A percentile compares a stretch with the other conserved stretches of the same genome.
Evolutionary conservation across 2,329 filamentous ascomycete genomes (phyloP).

Genomic region (Pezizomycotina sp.): DNA sequence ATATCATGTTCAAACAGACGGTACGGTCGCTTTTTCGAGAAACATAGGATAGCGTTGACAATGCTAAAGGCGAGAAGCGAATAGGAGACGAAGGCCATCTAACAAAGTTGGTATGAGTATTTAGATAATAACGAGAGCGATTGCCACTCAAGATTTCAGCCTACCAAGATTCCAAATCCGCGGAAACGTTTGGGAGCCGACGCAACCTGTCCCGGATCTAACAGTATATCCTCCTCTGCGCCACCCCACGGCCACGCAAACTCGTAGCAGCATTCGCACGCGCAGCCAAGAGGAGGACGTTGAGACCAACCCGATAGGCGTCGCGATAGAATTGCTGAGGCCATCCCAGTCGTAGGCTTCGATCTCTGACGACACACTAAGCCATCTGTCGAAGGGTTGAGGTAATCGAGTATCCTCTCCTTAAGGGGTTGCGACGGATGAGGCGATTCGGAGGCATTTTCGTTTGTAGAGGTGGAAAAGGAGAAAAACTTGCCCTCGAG

Average conservation of each 20-base stretch:
- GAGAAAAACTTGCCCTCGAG: constrained; percentile 1
- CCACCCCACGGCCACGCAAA: constrained; percentile 32
- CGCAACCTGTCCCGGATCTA: constrained; percentile 7
- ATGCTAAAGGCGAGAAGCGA: constrained; percentile 49
- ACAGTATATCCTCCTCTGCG: constrained; percentile 60
- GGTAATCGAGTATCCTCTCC: constrained; percentile 38
- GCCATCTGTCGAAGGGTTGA: constrained; percentile 73
- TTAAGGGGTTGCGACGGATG: constrained; percentile 5
- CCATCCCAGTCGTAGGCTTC: constrained; percentile 86
- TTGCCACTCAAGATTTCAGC: constrained; percentile 20
- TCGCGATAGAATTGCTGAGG: constrained; percentile 51
- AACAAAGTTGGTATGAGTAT: not conserved
- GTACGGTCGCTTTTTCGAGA: constrained; percentile 69
- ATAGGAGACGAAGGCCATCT: constrained; percentile 59
- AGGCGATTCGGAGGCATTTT: constrained; percentile 9
- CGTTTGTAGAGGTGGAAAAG: constrained; percentile 2
- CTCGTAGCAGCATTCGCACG: constrained; percentile 53
- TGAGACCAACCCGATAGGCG: constrained; percentile 60
- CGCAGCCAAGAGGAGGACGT: constrained; percentile 65
- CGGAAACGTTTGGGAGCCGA: not conserved
- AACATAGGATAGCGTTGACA: constrained; percentile 64
- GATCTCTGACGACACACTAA: constrained; percentile 85
- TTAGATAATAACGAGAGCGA: constrained; percentile 6
- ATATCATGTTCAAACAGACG: constrained; percentile 78
- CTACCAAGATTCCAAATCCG: constrained; percentile 5